These are phyloP conservation scores for Boletus sp. DNA, from an alignment of 768 basidiomycete genomes.

Conservation along the genomic window DNA sequence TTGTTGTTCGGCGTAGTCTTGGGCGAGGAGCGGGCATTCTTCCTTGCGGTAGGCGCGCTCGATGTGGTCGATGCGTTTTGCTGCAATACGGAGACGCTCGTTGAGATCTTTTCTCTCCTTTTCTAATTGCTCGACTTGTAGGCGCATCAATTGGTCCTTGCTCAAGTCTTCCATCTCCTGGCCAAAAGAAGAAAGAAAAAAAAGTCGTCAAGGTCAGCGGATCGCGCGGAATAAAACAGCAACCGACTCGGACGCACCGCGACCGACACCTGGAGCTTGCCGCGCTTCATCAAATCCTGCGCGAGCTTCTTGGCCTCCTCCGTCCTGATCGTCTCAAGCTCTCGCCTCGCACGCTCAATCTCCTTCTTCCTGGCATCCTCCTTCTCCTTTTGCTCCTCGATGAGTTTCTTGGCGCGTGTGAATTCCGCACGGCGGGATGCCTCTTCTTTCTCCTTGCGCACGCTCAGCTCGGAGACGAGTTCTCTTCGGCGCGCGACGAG, in stretches of 20 bases:
- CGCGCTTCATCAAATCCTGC: conserved; percentile 75
- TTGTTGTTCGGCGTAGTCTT: conserved; percentile 89
- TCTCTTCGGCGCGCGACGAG: conserved; percentile 84
- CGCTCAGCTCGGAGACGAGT: conserved; percentile 76
- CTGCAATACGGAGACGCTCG: conserved; percentile 74
- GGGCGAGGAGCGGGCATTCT: conserved; percentile 77
- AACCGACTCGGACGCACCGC: conserved; percentile 44
- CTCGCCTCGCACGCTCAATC: conserved; percentile 71
- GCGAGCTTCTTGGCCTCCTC: conserved; percentile 88
- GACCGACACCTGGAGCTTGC: conserved; percentile 67
- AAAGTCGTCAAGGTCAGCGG: not conserved
- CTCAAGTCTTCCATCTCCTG: conserved; percentile 82
- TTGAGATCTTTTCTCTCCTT: conserved; percentile 90
- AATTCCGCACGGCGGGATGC: conserved; percentile 72
- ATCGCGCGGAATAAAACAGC: not conserved
- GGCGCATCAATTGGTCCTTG: conserved; percentile 79
- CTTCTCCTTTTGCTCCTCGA: conserved; percentile 55
- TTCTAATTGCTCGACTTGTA: conserved; percentile 94
- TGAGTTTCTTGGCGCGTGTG: conserved; percentile 61
- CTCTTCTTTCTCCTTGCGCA: conserved; percentile 87
- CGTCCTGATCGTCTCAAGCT: conserved; percentile 54
- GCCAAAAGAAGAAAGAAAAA: not conserved
- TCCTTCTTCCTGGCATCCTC: conserved; percentile 65
- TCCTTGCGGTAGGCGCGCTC: conserved; percentile 95
- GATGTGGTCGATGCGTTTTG: conserved; percentile 91